phyloP scores from a whole-genome alignment of 202 grass and related monocot genomes.

The Bolboschoenoplectus hybrid region DNA sequence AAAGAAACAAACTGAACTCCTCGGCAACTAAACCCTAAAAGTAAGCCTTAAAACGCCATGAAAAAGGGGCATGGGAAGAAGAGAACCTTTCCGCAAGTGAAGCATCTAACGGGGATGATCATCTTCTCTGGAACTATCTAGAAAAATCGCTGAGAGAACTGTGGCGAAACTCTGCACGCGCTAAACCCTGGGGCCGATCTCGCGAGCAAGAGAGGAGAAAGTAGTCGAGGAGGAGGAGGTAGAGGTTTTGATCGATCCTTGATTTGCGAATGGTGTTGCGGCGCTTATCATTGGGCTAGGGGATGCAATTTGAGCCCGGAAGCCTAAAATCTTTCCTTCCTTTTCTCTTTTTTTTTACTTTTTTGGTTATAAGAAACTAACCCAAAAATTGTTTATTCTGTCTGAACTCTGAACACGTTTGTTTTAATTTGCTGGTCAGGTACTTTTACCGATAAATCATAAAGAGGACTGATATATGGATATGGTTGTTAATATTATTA shows the following conservation, averaged over 20 bases:
- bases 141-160: background rate
- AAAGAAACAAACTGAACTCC: background rate
- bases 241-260: background rate
- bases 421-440: too few relatives aligned
- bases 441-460: too few relatives aligned
- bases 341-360: too few relatives aligned
- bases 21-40: constrained; percentile 24
- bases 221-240: background rate
- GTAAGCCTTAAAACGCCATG: constrained; percentile 25
- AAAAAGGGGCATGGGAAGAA: background rate
- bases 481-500: too few relatives aligned
- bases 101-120: constrained; percentile 97
- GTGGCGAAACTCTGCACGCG: background rate
- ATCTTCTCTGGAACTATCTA: constrained; percentile 48
- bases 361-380: too few relatives aligned
- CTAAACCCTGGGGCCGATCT: constrained; percentile 2
- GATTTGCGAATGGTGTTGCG: background rate
- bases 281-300: background rate
- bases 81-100: constrained; percentile 91
- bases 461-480: too few relatives aligned
- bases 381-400: too few relatives aligned
- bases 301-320: background rate
- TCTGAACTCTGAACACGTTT: too few relatives aligned
- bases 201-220: background rate
- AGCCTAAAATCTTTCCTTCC: background rate